Percentiles rank a stretch among this genome's conserved stretches.
These are phyloP conservation scores for Plasmodium knowlesi DNA, from an alignment of 169 alveolate genomes.

Conservation along the genomic window DNA sequence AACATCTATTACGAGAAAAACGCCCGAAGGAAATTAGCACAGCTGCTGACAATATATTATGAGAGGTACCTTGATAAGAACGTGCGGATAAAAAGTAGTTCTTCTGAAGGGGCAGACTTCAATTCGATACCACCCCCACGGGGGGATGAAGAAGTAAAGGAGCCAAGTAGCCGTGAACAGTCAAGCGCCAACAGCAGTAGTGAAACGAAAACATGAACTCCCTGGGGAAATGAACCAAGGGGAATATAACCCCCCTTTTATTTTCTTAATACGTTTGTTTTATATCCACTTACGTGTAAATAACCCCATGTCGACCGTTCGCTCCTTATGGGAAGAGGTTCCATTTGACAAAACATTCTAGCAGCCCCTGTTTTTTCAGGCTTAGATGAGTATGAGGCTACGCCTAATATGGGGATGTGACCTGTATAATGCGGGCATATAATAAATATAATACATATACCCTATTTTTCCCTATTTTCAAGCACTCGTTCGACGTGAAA, in stretches of 20 bases:
- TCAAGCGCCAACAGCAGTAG: background rate
- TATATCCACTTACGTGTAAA: background rate
- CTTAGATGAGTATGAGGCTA: background rate
- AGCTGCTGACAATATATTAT: slow-evolving; percentile 67
- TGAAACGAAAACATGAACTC: background rate
- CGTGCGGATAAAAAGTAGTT: slow-evolving; percentile 33
- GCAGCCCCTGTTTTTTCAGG: background rate
- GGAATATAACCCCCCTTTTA: background rate
- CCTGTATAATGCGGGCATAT: background rate
- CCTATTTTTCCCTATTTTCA: slow-evolving; percentile 2
- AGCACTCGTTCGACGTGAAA: background rate
- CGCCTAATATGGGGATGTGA: background rate
- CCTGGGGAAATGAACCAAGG: background rate
- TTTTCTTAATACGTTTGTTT: background rate
- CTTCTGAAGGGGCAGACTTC: slow-evolving; percentile 3
- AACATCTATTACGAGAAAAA: slow-evolving; percentile 60
- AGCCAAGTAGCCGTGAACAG: background rate
- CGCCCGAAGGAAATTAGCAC: slow-evolving; percentile 67
- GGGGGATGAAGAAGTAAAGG: background rate
- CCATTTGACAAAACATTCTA: background rate
- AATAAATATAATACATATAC: background rate
- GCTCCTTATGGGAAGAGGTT: background rate
- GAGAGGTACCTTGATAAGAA: slow-evolving; percentile 71
- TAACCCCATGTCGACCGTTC: background rate
- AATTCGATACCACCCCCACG: background rate